A percentile compares a stretch with the other conserved stretches of the same genome.
phyloP scores from a whole-genome alignment of 176 grass and related monocot species.

The Eragrostis nindensis region DNA sequence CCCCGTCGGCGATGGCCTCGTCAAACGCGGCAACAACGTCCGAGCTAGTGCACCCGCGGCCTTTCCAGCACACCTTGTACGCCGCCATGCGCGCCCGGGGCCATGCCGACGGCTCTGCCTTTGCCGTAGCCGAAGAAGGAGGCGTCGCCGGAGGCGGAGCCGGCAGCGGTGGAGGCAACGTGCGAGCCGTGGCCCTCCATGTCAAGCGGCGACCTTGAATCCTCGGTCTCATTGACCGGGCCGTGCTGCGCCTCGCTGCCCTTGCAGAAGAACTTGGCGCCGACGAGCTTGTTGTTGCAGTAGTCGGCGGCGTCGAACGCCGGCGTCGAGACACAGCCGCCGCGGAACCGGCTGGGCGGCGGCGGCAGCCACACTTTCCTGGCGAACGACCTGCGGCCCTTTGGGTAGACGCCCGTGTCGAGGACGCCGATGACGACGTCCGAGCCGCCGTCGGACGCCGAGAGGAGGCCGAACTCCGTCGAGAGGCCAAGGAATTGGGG shows the following conservation, averaged over 20 bases:
- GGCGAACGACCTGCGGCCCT: neutral
- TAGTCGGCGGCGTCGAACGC: constrained; percentile 49
- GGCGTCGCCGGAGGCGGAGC: neutral
- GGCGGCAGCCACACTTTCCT: neutral
- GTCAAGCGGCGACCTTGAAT: constrained; percentile 28
- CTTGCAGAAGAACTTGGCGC: constrained; percentile 52
- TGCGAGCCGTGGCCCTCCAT: constrained; percentile 38
- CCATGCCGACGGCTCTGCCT: constrained; percentile 35
- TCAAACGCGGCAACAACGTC: constrained; percentile 26
- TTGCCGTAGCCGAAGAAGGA: constrained; percentile 32
- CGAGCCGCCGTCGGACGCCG: neutral
- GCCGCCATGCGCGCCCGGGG: constrained; percentile 13
- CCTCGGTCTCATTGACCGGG: constrained; percentile 8
- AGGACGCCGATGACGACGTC: neutral
- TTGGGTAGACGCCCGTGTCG: neutral
- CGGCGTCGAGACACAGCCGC: constrained; percentile 11
- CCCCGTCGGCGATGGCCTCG: constrained; percentile 23
- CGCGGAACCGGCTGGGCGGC: constrained; percentile 10
- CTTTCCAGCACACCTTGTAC: constrained; percentile 37
- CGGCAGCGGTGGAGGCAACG: constrained; percentile 39
- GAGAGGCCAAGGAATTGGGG: neutral
- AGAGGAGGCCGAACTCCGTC: neutral
- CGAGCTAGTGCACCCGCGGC: neutral
- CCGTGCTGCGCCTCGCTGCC: constrained; percentile 33
- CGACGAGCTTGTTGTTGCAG: constrained; percentile 62